Conservation (phyloP, 2,329 filamentous ascomycete species). For the Ophidiomyces ophidiicola region DNA sequence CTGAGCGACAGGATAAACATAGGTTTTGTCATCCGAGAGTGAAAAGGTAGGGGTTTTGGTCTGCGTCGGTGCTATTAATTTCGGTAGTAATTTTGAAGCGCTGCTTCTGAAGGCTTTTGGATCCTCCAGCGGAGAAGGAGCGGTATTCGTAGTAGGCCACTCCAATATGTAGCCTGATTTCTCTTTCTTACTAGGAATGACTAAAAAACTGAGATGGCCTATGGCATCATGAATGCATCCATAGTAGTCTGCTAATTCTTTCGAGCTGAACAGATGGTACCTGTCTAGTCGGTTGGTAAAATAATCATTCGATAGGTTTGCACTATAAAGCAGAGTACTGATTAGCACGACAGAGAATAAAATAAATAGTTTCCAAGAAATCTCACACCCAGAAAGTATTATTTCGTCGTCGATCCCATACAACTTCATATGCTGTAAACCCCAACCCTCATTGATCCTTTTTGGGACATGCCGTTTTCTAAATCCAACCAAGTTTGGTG, state of each 20-base stretch:
- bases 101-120: conserved; percentile 56
- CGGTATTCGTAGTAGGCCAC: conserved; percentile 66
- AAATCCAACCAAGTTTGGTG: conserved; percentile 80
- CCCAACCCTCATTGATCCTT: conserved; percentile 96
- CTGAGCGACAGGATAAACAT: conserved; percentile 76
- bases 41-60: conserved; percentile 22
- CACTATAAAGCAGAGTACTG: conserved; percentile 34
- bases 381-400: conserved; percentile 68
- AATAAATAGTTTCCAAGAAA: conserved; percentile 2
- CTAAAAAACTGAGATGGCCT: conserved; percentile 66
- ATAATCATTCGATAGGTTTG: conserved; percentile 86
- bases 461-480: conserved; percentile 73
- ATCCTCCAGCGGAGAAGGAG: conserved; percentile 60
- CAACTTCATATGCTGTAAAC: conserved; percentile 96
- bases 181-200: conserved; percentile 45
- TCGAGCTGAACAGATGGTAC: conserved; percentile 80
- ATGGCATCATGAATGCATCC: conserved; percentile 63
- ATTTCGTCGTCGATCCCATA: conserved; percentile 94
- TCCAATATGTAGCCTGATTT: conserved; percentile 42
- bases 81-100: conserved; percentile 54
- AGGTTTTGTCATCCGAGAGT: conserved; percentile 47
- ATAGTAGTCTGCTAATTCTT: conserved; percentile 72
- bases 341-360: conserved; percentile 4
- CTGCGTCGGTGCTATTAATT: conserved; percentile 48
- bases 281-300: conserved; percentile 92